phyloP scores from a whole-genome alignment of 495 filamentous ascomycete genomes.

The Cudoniella acicularis region DNA sequence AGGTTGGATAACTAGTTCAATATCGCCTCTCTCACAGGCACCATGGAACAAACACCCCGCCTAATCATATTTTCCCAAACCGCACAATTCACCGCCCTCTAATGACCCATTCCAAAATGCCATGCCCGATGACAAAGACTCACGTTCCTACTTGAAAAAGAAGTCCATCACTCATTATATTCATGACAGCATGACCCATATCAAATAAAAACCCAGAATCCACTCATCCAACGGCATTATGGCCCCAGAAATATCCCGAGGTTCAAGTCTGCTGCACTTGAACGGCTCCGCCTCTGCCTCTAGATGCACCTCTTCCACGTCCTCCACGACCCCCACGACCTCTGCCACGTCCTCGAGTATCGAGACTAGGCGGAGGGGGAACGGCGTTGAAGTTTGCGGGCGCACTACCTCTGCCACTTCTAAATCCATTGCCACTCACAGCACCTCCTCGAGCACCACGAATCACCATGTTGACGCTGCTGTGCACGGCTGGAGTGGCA shows the following conservation, averaged over 20 bases:
- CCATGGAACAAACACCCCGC: neutral
- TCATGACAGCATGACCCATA: neutral
- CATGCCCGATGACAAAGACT: neutral
- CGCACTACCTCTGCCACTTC: constrained; percentile 30
- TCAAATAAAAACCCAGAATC: neutral
- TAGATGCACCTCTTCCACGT: constrained; percentile 8
- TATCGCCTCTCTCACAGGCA: neutral
- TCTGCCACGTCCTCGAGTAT: constrained; percentile 51
- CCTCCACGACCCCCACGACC: constrained; percentile 25
- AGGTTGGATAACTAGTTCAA: neutral
- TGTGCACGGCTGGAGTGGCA: constrained; percentile 19
- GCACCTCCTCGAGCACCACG: constrained; percentile 21
- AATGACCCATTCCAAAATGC: neutral
- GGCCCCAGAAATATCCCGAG: neutral
- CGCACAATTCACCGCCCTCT: no score
- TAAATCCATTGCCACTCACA: constrained; percentile 29
- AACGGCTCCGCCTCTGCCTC: constrained; percentile 19
- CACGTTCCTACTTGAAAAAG: neutral
- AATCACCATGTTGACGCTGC: constrained; percentile 19
- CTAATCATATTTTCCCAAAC: neutral
- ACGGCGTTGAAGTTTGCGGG: constrained; percentile 59
- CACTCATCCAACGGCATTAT: neutral
- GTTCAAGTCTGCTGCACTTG: constrained; percentile 8
- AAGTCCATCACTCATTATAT: neutral
- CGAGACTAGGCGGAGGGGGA: constrained; percentile 71